phyloP scores from a whole-genome alignment of 805 yeast genomes.

The Phaffomyces opuntiae region DNA sequence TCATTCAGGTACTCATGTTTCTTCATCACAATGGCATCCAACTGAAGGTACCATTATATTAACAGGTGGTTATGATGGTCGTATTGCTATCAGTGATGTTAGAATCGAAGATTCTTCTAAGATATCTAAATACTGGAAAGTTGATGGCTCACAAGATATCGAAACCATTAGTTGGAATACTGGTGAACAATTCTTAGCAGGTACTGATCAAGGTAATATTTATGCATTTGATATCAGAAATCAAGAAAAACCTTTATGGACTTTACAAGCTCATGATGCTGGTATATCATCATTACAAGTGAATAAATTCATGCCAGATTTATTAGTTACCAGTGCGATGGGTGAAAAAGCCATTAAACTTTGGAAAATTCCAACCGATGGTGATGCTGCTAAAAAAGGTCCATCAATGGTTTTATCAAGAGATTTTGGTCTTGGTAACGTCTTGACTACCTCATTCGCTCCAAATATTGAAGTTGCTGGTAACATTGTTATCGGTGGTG shows the following conservation, averaged over 20 bases:
- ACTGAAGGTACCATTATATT: conserved; percentile 60
- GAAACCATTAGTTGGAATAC: conserved; percentile 74
- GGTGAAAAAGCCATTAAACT: conserved; percentile 80
- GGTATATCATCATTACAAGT: conserved; percentile 80
- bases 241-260: conserved; percentile 74
- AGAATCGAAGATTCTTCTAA: conserved; percentile 56
- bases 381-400: conserved; percentile 20
- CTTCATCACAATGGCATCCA: conserved; percentile 82
- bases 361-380: conserved; percentile 62
- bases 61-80: conserved; percentile 92
- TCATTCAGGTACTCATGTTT: conserved; percentile 76
- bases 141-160: conserved; percentile 73
- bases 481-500: conserved; percentile 81
- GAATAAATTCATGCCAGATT: conserved; percentile 59
- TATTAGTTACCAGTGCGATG: conserved; percentile 84
- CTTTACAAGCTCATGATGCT: conserved; percentile 93
- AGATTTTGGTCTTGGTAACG: conserved; percentile 93
- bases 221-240: conserved; percentile 82
- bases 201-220: conserved; percentile 86
- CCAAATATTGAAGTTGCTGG: conserved; percentile 85
- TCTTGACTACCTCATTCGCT: conserved; percentile 74
- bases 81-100: conserved; percentile 76
- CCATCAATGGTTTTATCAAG: conserved; percentile 89
- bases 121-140: conserved; percentile 59
- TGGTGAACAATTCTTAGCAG: conserved; percentile 61